A percentile compares a stretch with the other conserved stretches of the same genome.
Conservation (phyloP, 768 basidiomycete species). For the Boletus eberwhitei region DNA sequence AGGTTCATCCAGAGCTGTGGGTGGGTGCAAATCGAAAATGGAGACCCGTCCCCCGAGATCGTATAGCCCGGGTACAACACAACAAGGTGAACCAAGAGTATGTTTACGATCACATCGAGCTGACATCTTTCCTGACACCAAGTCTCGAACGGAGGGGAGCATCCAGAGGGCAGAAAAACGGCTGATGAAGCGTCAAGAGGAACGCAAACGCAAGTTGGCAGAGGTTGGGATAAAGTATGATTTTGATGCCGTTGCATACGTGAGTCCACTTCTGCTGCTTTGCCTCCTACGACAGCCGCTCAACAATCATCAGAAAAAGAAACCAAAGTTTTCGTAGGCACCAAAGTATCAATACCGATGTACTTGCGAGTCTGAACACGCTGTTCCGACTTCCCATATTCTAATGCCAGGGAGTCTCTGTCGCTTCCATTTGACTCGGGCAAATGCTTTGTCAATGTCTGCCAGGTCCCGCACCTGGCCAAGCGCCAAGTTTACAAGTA, state of each 20-base stretch:
- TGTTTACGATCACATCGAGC: not conserved
- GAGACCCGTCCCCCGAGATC: slow-evolving; percentile 69
- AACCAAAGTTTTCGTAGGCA: slow-evolving; percentile 25
- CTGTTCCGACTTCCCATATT: not conserved
- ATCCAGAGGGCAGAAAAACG: slow-evolving; percentile 62
- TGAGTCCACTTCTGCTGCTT: slow-evolving; percentile 39
- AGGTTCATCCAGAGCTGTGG: slow-evolving; percentile 94
- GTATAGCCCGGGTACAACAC: slow-evolving; percentile 67
- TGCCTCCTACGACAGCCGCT: not conserved
- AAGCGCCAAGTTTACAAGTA: no score
- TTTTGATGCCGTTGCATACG: slow-evolving; percentile 78
- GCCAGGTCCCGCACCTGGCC: no score
- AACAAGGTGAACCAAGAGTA: slow-evolving; percentile 61
- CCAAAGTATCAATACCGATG: not conserved
- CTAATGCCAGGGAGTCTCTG: not conserved
- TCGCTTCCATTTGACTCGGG: not conserved
- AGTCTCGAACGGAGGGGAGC: slow-evolving; percentile 75
- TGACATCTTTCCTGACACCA: slow-evolving; percentile 5
- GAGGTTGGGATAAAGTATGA: slow-evolving; percentile 86
- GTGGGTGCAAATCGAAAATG: slow-evolving; percentile 95
- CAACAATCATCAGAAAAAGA: slow-evolving; percentile 34
- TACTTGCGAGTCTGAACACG: not conserved
- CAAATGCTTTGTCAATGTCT: no score
- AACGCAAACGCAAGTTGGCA: slow-evolving; percentile 74
- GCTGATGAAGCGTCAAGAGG: slow-evolving; percentile 71